Percentiles rank a stretch among this genome's conserved stretches.
phyloP scores from a whole-genome alignment of 208 protist genomes.

The Trypanosoma scelopori region DNA sequence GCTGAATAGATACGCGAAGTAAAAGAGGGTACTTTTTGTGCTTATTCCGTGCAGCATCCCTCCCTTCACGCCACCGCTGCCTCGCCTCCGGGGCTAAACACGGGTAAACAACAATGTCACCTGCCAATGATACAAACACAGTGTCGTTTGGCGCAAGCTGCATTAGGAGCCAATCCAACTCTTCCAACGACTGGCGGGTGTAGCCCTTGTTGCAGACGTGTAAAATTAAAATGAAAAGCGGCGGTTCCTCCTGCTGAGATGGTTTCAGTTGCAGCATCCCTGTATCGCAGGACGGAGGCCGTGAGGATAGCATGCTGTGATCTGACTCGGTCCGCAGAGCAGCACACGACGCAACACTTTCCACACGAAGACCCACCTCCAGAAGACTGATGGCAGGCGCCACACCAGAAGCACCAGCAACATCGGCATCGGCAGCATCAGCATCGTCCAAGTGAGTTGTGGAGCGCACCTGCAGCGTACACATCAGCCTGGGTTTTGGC shows the following conservation, averaged over 20 bases:
- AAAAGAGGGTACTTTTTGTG: neutral
- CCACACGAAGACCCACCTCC: constrained; percentile 11
- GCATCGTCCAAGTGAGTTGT: neutral
- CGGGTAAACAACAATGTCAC: constrained; percentile 12
- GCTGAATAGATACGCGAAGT: neutral
- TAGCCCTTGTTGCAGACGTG: constrained; percentile 4
- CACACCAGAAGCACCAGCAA: neutral
- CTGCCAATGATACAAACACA: constrained; percentile 20
- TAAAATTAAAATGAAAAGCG: constrained; percentile 1
- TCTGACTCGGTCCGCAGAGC: too few species aligned
- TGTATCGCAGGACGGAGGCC: neutral
- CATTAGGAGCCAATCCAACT: constrained; percentile 14
- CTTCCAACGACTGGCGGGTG: constrained; percentile 1
- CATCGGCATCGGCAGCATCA: too few species aligned
- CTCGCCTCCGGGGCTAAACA: neutral
- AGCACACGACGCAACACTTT: neutral
- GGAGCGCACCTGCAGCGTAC: neutral
- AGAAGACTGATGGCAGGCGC: neutral
- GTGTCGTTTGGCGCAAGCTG: constrained; percentile 7
- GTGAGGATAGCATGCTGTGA: neutral
- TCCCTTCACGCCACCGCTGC: constrained; percentile 1
- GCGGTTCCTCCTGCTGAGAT: neutral
- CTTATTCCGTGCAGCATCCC: neutral
- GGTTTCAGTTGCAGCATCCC: neutral
- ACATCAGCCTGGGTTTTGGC: too few species aligned